Evolutionary conservation across 192 early-diverging fungal genomes (phyloP).

Genomic region (Pilaira anomala): DNA sequence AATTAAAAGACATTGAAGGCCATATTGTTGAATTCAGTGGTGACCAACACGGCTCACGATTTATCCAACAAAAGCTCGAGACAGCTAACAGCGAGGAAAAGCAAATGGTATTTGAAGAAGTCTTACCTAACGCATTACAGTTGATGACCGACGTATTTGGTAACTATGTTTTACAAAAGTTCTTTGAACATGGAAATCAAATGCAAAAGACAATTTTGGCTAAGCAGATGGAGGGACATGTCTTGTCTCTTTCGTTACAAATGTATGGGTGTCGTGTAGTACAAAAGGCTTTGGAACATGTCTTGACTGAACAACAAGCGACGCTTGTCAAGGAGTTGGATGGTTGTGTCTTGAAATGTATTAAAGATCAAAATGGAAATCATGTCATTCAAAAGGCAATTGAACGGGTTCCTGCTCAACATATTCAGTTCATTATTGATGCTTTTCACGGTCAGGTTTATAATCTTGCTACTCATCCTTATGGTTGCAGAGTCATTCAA

Average conservation of each 20-base stretch:
- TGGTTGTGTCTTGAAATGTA: constrained; percentile 95
- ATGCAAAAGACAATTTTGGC: constrained; percentile 91
- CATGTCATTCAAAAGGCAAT: constrained; percentile 99
- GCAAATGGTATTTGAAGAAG: constrained; percentile 95
- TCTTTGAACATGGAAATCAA: constrained; percentile 97
- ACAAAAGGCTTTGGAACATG: constrained; percentile 97
- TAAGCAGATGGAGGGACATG: constrained; percentile 95
- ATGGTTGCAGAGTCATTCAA: constrained; percentile 98
- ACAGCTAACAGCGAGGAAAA: constrained; percentile 90
- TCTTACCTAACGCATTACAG: constrained; percentile 84
- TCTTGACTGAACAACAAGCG: constrained; percentile 88
- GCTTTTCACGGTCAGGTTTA: constrained; percentile 97
- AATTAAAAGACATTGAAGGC: constrained; percentile 91
- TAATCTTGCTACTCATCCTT: constrained; percentile 94
- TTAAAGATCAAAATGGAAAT: constrained; percentile 99
- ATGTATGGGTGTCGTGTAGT: constrained; percentile 99
- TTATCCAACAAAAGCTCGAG: constrained; percentile 98
- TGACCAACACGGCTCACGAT: constrained; percentile 97
- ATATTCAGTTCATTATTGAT: constrained; percentile 96
- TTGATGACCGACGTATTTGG: constrained; percentile 99
- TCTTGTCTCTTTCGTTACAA: constrained; percentile 89
- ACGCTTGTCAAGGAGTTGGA: constrained; percentile 88
- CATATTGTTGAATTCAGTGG: constrained; percentile 97
- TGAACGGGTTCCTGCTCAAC: constrained; percentile 88
- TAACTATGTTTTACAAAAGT: constrained; percentile 99